These are phyloP conservation scores for Microcera coccophila DNA, from an alignment of 2,329 filamentous ascomycete species.

Conservation along the genomic window DNA sequence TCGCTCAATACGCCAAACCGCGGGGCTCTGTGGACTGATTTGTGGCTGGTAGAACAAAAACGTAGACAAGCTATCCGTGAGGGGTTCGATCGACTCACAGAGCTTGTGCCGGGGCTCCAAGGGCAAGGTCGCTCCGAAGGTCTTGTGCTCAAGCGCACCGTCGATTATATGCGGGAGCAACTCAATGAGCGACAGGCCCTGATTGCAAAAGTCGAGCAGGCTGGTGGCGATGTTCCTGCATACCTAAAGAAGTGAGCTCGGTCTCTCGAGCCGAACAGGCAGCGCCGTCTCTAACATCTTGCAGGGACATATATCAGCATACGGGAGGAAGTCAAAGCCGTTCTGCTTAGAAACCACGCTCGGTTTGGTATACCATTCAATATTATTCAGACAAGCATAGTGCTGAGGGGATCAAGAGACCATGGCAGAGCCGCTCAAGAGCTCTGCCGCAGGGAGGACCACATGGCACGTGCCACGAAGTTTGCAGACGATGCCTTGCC, in stretches of 20 bases:
- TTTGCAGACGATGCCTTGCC: too few relatives aligned
- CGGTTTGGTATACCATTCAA: too few relatives aligned
- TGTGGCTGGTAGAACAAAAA: conserved; percentile 39
- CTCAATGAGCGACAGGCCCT: conserved; percentile 56
- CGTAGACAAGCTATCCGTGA: conserved; percentile 65
- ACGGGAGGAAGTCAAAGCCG: conserved; percentile 10
- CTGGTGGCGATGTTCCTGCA: conserved; percentile 54
- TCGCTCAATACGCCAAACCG: too few relatives aligned
- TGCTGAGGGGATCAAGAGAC: too few relatives aligned
- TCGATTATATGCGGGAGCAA: conserved; percentile 61
- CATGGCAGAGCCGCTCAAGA: too few relatives aligned
- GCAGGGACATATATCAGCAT: conserved; percentile 21
- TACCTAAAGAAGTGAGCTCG: conserved; percentile 40
- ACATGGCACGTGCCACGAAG: too few relatives aligned
- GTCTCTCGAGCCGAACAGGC: conserved; percentile 4
- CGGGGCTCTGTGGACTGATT: too few relatives aligned
- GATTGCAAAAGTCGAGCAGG: conserved; percentile 55
- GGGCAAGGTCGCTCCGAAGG: conserved; percentile 84
- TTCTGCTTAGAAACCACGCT: background rate
- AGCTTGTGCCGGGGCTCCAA: conserved; percentile 74
- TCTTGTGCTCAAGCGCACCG: conserved; percentile 69
- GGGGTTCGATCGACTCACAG: conserved; percentile 76
- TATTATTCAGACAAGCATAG: too few relatives aligned
- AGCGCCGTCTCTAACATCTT: conserved; percentile 7
- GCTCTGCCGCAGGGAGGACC: too few relatives aligned